phyloP scores from a whole-genome alignment of 805 yeast genomes.

The Saturnispora bothae region DNA sequence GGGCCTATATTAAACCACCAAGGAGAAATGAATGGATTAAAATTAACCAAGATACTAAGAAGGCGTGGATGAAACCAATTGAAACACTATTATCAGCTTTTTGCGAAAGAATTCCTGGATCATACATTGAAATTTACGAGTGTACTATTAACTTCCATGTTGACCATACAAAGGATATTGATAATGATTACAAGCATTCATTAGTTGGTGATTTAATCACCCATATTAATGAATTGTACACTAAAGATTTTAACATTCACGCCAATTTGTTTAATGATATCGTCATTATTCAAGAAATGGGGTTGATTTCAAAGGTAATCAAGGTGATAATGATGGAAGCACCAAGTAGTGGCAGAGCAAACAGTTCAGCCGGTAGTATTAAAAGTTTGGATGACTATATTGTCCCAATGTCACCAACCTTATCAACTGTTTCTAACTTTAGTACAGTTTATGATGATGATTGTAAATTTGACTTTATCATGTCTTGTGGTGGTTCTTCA shows the following conservation, averaged over 20 bases:
- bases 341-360: constrained; percentile 10
- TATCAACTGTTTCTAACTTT: constrained; percentile 3
- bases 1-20: constrained; percentile 60
- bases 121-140: constrained; percentile 61
- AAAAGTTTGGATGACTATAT: constrained; percentile 10
- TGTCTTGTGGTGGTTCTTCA: constrained; percentile 56
- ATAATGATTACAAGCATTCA: constrained; percentile 50
- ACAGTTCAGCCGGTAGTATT: constrained; percentile 8
- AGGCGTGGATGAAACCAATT: constrained; percentile 53
- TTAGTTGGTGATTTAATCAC: constrained; percentile 78
- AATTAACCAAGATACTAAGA: constrained; percentile 39
- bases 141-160: constrained; percentile 71
- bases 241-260: constrained; percentile 50
- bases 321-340: constrained; percentile 34
- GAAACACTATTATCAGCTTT: constrained; percentile 44
- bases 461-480: constrained; percentile 30
- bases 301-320: constrained; percentile 46
- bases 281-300: constrained; percentile 61
- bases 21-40: constrained; percentile 49
- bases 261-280: constrained; percentile 64
- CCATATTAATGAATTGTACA: constrained; percentile 69
- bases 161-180: constrained; percentile 50
- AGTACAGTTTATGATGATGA: neutral
- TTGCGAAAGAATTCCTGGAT: constrained; percentile 72
- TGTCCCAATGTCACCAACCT: constrained; percentile 11